phyloP scores from a whole-genome alignment of 176 grass and related monocot genomes.

The Themeda triandra region DNA sequence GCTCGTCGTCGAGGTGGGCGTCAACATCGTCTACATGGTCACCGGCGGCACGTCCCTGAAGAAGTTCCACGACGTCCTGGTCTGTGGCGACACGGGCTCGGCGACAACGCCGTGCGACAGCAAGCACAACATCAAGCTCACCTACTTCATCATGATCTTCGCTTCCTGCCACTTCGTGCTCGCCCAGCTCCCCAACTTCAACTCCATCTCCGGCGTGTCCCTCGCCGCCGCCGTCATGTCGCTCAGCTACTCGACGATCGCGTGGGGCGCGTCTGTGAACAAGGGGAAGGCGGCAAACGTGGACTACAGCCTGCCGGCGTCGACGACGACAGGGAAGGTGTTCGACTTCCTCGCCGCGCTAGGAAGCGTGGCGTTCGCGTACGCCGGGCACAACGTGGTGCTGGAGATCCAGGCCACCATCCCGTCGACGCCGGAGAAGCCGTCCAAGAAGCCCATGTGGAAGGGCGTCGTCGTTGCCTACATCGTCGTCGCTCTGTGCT shows the following conservation, averaged over 20 bases:
- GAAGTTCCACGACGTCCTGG: slow-evolving; percentile 67
- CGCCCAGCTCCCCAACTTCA: slow-evolving; percentile 73
- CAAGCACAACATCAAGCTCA: too few species aligned
- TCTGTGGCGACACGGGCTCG: too few species aligned
- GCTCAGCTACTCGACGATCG: not conserved
- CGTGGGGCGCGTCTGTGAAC: too few species aligned
- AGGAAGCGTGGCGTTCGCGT: slow-evolving; percentile 67
- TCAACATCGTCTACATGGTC: slow-evolving; percentile 94
- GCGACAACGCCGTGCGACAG: too few species aligned
- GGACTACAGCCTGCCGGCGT: slow-evolving; percentile 35
- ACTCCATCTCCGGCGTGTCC: slow-evolving; percentile 89
- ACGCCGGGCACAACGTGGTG: slow-evolving; percentile 83
- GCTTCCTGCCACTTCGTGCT: slow-evolving; percentile 27
- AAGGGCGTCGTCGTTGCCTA: slow-evolving; percentile 85
- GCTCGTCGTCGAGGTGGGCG: slow-evolving; percentile 67
- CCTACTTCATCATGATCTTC: too few species aligned
- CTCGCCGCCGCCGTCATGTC: slow-evolving; percentile 93
- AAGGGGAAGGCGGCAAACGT: too few species aligned
- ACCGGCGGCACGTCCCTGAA: slow-evolving; percentile 72
- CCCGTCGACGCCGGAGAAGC: slow-evolving; percentile 71
- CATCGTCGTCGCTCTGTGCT: not conserved
- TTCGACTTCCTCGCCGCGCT: slow-evolving; percentile 61
- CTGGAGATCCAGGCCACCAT: slow-evolving; percentile 95
- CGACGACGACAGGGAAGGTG: slow-evolving; percentile 46
- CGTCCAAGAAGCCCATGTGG: slow-evolving; percentile 96